phyloP scores from a whole-genome alignment of 2,329 filamentous ascomycete genomes.

The Fusarium verticillioides region DNA sequence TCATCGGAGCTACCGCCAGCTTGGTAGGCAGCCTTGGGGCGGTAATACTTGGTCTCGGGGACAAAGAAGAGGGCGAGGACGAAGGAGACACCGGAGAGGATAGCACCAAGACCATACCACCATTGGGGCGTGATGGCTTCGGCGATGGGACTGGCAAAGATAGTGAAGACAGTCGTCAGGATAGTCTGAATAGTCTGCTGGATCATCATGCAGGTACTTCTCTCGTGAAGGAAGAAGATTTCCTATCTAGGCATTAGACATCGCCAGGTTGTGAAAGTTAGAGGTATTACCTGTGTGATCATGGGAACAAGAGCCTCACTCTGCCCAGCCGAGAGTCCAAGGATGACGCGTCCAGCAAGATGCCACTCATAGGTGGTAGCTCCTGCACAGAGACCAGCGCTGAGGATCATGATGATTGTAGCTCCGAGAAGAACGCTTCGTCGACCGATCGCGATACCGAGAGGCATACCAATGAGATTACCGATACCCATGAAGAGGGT shows the following conservation, averaged over 20 bases:
- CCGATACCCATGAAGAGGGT: slow-evolving; percentile 35
- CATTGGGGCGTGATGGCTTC: slow-evolving; percentile 9
- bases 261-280: accelerated
- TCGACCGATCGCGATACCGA: slow-evolving; percentile 36
- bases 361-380: slow-evolving; percentile 39
- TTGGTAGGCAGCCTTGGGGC: slow-evolving; percentile 12
- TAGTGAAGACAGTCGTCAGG: slow-evolving; percentile 18
- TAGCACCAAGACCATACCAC: slow-evolving; percentile 20
- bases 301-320: slow-evolving; percentile 30
- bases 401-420: slow-evolving; percentile 36
- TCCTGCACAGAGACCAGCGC: slow-evolving; percentile 28
- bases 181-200: slow-evolving; percentile 38
- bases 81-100: slow-evolving; percentile 5
- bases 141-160: slow-evolving; percentile 18
- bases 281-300: slow-evolving; percentile 10
- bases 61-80: slow-evolving; percentile 16
- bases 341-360: slow-evolving; percentile 26
- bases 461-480: slow-evolving; percentile 38
- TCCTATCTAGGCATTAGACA: slow-evolving; percentile 10
- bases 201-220: slow-evolving; percentile 35
- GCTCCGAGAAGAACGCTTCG: slow-evolving; percentile 36
- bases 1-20: slow-evolving; percentile 4
- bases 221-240: slow-evolving; percentile 38
- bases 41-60: slow-evolving; percentile 16
- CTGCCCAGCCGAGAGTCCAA: slow-evolving; percentile 35